Percentiles rank a stretch among this genome's conserved stretches.
Evolutionary conservation across 2,329 filamentous ascomycete species (phyloP).

Genomic region (Colletotrichum plurivorum): DNA sequence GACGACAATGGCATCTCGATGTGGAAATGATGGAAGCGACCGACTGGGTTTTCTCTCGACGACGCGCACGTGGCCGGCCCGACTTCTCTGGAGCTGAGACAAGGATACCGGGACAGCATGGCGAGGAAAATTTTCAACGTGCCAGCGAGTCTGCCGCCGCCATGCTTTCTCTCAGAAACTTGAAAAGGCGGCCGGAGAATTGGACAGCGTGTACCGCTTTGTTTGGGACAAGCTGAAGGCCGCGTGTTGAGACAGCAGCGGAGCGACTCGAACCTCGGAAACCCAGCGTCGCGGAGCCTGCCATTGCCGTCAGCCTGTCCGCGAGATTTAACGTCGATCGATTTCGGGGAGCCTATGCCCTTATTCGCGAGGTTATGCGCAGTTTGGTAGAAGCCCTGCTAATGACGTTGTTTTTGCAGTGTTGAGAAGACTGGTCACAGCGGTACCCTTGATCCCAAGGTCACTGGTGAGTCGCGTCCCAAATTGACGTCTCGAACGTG

Average conservation of each 20-base stretch:
- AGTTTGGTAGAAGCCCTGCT: not conserved
- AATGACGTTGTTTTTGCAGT: conserved; percentile 56
- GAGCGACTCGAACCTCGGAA: not conserved
- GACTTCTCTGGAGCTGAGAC: conserved; percentile 13
- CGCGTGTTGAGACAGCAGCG: too few relatives aligned
- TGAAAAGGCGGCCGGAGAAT: not conserved
- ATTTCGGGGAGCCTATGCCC: conserved; percentile 16
- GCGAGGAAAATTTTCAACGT: not conserved
- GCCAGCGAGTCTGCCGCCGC: not conserved
- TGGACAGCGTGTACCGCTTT: not conserved
- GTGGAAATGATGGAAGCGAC: not conserved
- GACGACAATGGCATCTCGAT: not conserved
- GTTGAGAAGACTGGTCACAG: conserved; percentile 98
- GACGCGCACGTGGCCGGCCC: not conserved
- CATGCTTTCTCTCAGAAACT: not conserved
- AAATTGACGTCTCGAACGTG: conserved; percentile 83
- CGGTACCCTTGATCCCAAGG: conserved; percentile 97
- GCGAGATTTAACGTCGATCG: conserved; percentile 1
- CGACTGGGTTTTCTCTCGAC: not conserved
- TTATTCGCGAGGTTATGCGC: not conserved
- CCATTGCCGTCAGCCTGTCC: conserved; percentile 17
- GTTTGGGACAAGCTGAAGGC: not conserved
- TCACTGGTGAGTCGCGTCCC: conserved; percentile 77
- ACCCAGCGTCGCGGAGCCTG: not conserved
- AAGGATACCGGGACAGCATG: not conserved